Percentiles rank a stretch among this genome's conserved stretches.
Conservation (phyloP, 1,139 yeast genomes). For the Pichia sp. region DNA sequence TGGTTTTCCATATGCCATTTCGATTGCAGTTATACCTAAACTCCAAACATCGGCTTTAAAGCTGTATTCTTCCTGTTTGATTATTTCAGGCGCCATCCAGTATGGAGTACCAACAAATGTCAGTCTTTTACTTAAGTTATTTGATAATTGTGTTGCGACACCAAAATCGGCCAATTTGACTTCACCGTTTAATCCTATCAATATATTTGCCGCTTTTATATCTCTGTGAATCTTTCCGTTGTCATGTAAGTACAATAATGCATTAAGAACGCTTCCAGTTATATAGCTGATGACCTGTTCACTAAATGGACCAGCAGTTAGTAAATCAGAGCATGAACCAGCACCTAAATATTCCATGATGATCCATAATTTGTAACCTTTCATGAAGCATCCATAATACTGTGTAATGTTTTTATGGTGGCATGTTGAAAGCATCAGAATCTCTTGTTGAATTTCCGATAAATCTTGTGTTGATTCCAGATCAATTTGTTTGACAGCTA, state of each 20-base stretch:
- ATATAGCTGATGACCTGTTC: constrained; percentile 60
- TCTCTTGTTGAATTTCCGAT: constrained; percentile 78
- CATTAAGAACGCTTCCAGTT: constrained; percentile 56
- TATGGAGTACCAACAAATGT: constrained; percentile 99
- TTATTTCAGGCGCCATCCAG: constrained; percentile 99
- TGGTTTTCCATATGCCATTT: constrained; percentile 79
- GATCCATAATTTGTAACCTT: constrained; percentile 80
- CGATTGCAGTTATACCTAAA: constrained; percentile 86
- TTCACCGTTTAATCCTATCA: constrained; percentile 66
- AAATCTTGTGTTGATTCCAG: constrained; percentile 76
- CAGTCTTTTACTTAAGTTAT: constrained; percentile 70
- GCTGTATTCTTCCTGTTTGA: constrained; percentile 82
- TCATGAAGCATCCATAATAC: constrained; percentile 79
- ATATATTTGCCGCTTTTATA: constrained; percentile 80
- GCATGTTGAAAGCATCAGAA: constrained; percentile 74
- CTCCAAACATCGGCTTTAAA: constrained; percentile 96
- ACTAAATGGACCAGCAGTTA: constrained; percentile 60
- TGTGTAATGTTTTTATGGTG: constrained; percentile 66
- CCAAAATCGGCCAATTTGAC: constrained; percentile 97
- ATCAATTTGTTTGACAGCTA: constrained; percentile 74
- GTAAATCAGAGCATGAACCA: constrained; percentile 73
- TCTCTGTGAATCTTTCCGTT: constrained; percentile 87
- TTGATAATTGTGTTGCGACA: constrained; percentile 84
- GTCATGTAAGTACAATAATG: constrained; percentile 67
- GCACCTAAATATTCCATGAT: constrained; percentile 85